phyloP scores from a whole-genome alignment of 331 rosid species.

The Phaseolus coccineus region DNA sequence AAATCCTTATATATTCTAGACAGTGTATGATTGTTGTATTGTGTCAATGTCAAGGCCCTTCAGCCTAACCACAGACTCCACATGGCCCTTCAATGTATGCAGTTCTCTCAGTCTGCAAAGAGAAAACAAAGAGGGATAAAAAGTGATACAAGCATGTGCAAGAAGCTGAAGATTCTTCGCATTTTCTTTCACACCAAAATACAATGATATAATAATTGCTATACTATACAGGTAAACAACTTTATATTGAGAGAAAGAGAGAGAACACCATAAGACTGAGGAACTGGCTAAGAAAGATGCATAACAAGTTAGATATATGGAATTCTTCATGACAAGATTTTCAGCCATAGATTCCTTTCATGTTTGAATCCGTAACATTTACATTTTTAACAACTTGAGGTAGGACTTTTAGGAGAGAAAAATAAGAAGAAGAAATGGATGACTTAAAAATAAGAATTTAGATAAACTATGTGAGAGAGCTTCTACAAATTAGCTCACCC shows the following conservation, averaged over 20 bases:
- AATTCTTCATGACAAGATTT: background rate
- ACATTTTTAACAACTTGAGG: no score
- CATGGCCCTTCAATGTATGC: conserved; percentile 70
- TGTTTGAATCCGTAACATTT: no score
- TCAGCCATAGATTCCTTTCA: background rate
- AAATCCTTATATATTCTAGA: conserved; percentile 41
- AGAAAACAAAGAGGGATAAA: background rate
- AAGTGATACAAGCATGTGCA: background rate
- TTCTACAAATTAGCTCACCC: no score
- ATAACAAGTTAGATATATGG: background rate
- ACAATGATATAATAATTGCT: background rate
- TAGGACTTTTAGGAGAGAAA: no score
- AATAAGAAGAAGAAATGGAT: no score
- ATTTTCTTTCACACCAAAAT: background rate
- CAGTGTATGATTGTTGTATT: conserved; percentile 71
- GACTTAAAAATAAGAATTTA: no score
- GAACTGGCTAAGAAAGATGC: conserved; percentile 1
- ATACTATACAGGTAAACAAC: background rate
- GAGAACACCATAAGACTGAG: background rate
- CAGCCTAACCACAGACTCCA: conserved; percentile 71
- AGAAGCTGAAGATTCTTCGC: background rate
- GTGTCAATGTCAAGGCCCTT: conserved; percentile 77
- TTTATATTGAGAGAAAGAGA: background rate
- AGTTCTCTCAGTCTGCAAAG: conserved; percentile 69
- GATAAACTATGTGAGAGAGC: no score